phyloP scores from a whole-genome alignment of 331 rosid genomes.

The Prunus yedoensis region DNA sequence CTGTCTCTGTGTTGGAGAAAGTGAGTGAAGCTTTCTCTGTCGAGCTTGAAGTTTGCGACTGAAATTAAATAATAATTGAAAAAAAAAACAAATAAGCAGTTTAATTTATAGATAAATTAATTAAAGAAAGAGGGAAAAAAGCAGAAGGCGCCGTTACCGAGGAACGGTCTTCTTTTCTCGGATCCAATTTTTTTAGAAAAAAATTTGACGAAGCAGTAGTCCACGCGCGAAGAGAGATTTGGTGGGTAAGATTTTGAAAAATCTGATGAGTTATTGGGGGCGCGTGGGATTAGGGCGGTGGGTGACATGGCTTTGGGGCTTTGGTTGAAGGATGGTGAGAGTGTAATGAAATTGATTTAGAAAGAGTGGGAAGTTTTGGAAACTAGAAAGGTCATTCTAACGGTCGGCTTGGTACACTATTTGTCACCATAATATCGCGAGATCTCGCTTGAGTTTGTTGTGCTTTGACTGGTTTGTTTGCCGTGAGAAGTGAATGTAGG shows the following conservation, averaged over 20 bases:
- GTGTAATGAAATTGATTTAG: conserved; percentile 14
- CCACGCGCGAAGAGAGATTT: conserved; percentile 1
- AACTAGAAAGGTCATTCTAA: conserved; percentile 10
- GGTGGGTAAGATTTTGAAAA: not conserved
- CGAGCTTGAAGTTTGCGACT: conserved; percentile 10
- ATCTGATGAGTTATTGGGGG: not conserved
- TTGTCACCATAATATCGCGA: conserved; percentile 10
- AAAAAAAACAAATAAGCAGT: not conserved
- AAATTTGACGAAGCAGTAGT: not conserved
- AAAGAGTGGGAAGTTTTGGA: conserved; percentile 13
- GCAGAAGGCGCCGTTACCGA: conserved; percentile 52
- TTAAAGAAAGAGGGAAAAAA: conserved; percentile 10
- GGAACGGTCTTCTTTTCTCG: conserved; percentile 79
- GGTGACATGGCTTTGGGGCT: not conserved
- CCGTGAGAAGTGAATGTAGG: not conserved
- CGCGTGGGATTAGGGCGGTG: conserved; percentile 8
- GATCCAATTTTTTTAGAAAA: conserved; percentile 23
- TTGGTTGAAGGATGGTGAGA: not conserved
- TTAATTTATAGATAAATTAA: not conserved
- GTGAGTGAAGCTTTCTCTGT: not conserved
- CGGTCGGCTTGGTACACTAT: conserved; percentile 29
- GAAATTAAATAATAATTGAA: not conserved
- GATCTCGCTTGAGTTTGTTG: not conserved
- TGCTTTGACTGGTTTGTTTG: not conserved
- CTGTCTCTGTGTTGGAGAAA: conserved; percentile 28